A percentile compares a stretch with the other conserved stretches of the same genome.
These are phyloP conservation scores for Fusarium nematophilum DNA, from an alignment of 2,329 filamentous ascomycete species.

Conservation along the genomic window DNA sequence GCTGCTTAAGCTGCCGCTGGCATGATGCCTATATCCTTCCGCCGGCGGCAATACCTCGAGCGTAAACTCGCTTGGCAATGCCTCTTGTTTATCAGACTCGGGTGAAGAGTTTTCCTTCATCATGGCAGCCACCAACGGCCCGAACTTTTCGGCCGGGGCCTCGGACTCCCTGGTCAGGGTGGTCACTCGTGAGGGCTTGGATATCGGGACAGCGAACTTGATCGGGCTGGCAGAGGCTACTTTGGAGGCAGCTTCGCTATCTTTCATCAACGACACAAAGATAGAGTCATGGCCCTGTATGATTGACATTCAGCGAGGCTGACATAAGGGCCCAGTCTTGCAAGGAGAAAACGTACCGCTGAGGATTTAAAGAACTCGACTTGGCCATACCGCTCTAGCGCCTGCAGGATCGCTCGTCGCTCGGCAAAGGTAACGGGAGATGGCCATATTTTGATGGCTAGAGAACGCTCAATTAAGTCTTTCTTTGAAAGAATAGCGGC, in stretches of 20 bases:
- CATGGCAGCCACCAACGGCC: neutral
- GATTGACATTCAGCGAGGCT: constrained; percentile 3
- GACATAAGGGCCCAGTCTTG: neutral
- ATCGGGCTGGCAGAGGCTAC: constrained; percentile 61
- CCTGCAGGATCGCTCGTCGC: constrained; percentile 65
- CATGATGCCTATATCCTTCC: constrained; percentile 55
- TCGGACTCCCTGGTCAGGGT: constrained; percentile 37
- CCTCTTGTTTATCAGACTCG: constrained; percentile 1
- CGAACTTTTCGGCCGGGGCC: constrained; percentile 4
- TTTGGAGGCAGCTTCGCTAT: constrained; percentile 50
- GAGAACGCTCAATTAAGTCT: constrained; percentile 50
- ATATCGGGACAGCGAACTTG: constrained; percentile 55
- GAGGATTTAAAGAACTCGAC: constrained; percentile 63
- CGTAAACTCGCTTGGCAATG: constrained; percentile 51
- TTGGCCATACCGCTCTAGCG: constrained; percentile 60
- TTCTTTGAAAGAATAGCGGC: constrained; percentile 7
- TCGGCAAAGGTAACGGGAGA: constrained; percentile 63
- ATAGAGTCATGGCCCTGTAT: constrained; percentile 59
- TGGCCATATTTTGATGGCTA: constrained; percentile 65
- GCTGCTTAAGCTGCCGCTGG: constrained; percentile 52
- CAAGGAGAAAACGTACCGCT: constrained; percentile 23
- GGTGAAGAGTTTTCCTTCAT: neutral
- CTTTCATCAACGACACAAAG: constrained; percentile 62
- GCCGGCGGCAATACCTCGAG: constrained; percentile 55
- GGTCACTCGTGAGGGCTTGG: constrained; percentile 42